Conservation (phyloP, 2,329 filamentous ascomycete species). For the Talaromyces sp. region DNA sequence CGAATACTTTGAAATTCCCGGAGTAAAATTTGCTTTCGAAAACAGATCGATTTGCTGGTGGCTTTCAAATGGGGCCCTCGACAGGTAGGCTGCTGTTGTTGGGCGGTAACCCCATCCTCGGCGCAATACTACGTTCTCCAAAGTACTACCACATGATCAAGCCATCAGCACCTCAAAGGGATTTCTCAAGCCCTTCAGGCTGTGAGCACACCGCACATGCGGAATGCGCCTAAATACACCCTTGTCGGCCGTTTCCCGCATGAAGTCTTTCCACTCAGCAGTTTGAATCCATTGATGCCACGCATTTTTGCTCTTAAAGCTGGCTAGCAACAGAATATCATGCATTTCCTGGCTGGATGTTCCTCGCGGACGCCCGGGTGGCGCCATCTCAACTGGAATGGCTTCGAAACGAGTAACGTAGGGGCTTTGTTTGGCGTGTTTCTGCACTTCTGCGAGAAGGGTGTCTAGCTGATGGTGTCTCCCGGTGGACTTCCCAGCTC, state of each 20-base stretch:
- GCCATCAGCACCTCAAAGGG: constrained; percentile 17
- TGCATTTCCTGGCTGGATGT: constrained; percentile 18
- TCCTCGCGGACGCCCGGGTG: constrained; percentile 10
- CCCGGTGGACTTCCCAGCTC: constrained; percentile 1
- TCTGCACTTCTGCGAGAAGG: constrained; percentile 17
- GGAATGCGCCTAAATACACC: constrained; percentile 20
- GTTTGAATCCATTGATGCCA: constrained; percentile 17
- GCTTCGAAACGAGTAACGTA: constrained; percentile 20
- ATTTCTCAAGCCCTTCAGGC: constrained; percentile 20
- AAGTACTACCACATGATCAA: neutral
- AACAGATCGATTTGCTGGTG: neutral
- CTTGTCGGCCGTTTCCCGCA: constrained; percentile 18
- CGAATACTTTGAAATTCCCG: neutral
- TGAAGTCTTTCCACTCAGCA: constrained; percentile 22
- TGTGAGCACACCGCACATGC: constrained; percentile 24
- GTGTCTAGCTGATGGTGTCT: constrained; percentile 18
- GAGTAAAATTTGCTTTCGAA: neutral
- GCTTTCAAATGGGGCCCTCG: neutral
- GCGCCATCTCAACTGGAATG: constrained; percentile 20
- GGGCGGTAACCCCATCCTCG: neutral
- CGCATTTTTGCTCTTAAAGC: constrained; percentile 19
- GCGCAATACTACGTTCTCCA: neutral
- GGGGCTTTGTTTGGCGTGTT: constrained; percentile 19
- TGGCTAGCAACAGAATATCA: constrained; percentile 21
- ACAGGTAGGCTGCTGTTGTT: neutral